Evolutionary conservation across 2,329 filamentous ascomycete genomes (phyloP).

Genomic region (Thermomyces lanuginosus): DNA sequence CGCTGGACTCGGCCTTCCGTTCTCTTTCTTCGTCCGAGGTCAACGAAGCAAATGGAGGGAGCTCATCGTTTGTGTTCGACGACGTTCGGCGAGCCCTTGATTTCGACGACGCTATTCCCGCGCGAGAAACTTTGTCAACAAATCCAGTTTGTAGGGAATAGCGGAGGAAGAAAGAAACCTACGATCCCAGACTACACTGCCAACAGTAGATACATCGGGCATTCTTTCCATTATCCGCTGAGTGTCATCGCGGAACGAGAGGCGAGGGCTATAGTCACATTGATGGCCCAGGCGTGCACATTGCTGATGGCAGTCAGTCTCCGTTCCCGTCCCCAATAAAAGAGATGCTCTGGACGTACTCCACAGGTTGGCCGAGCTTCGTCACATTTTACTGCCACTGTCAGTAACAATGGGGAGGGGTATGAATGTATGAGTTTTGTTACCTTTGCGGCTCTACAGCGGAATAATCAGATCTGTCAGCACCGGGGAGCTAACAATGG

Average conservation of each 20-base stretch:
- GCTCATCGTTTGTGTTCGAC: slow-evolving; percentile 25
- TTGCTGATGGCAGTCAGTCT: slow-evolving; percentile 29
- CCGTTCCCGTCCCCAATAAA: too few relatives aligned
- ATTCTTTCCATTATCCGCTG: slow-evolving; percentile 35
- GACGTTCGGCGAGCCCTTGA: slow-evolving; percentile 12
- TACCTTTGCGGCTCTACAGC: slow-evolving; percentile 26
- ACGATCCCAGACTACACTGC: slow-evolving; percentile 42
- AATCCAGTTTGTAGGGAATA: background rate
- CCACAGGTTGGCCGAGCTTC: slow-evolving; percentile 39
- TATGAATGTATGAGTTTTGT: slow-evolving; percentile 4
- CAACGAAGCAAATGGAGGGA: slow-evolving; percentile 38
- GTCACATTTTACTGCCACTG: slow-evolving; percentile 37
- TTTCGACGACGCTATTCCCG: slow-evolving; percentile 3
- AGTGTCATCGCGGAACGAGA: slow-evolving; percentile 41
- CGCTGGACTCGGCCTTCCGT: slow-evolving; percentile 35
- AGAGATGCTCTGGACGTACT: slow-evolving; percentile 27
- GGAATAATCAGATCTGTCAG: slow-evolving; percentile 4
- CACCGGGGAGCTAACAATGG: background rate
- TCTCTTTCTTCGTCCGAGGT: slow-evolving; percentile 43
- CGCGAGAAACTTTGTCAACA: background rate
- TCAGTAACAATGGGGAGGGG: slow-evolving; percentile 1
- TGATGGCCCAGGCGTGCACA: slow-evolving; percentile 39
- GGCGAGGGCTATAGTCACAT: slow-evolving; percentile 42
- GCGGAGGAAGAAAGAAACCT: slow-evolving; percentile 14
- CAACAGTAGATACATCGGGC: slow-evolving; percentile 34